Evolutionary conservation across 2,329 filamentous ascomycete genomes (phyloP).

Genomic region (Alternaria sp.): DNA sequence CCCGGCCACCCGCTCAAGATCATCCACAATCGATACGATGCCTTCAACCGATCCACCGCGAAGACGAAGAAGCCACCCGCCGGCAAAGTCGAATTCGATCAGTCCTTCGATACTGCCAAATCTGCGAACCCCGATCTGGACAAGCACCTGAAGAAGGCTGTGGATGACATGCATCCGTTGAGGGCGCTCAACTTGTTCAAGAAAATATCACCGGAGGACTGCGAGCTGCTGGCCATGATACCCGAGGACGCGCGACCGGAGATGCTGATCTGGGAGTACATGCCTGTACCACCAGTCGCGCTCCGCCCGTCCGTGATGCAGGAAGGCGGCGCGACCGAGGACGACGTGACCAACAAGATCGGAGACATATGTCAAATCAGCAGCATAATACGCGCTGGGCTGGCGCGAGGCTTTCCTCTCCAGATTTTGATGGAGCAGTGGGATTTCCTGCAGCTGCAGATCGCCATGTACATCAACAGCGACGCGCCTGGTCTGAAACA

Average conservation of each 20-base stretch:
- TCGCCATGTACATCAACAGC: conserved; percentile 98
- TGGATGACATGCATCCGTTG: conserved; percentile 92
- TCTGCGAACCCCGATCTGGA: conserved; percentile 82
- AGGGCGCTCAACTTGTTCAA: conserved; percentile 91
- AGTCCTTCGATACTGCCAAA: conserved; percentile 81
- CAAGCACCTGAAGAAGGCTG: conserved; percentile 87
- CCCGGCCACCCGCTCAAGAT: conserved; percentile 85
- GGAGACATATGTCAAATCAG: conserved; percentile 95
- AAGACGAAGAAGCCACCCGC: conserved; percentile 81
- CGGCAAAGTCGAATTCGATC: conserved; percentile 84
- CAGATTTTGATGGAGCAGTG: conserved; percentile 96
- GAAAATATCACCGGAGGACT: conserved; percentile 82
- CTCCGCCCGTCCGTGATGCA: conserved; percentile 94
- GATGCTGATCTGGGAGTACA: conserved; percentile 97
- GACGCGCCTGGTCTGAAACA: conserved; percentile 93
- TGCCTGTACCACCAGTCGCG: conserved; percentile 91
- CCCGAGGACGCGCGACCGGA: conserved; percentile 87
- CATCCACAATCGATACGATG: conserved; percentile 87
- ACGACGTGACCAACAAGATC: conserved; percentile 96
- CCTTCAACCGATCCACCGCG: conserved; percentile 87
- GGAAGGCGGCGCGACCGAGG: conserved; percentile 91
- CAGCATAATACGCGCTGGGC: conserved; percentile 79
- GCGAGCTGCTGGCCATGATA: conserved; percentile 88
- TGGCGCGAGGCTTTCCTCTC: conserved; percentile 83
- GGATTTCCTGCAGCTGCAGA: conserved; percentile 94